Base-by-base conservation (phyloP, 78 protist species). In the Emiliania huxleyi region DNA sequence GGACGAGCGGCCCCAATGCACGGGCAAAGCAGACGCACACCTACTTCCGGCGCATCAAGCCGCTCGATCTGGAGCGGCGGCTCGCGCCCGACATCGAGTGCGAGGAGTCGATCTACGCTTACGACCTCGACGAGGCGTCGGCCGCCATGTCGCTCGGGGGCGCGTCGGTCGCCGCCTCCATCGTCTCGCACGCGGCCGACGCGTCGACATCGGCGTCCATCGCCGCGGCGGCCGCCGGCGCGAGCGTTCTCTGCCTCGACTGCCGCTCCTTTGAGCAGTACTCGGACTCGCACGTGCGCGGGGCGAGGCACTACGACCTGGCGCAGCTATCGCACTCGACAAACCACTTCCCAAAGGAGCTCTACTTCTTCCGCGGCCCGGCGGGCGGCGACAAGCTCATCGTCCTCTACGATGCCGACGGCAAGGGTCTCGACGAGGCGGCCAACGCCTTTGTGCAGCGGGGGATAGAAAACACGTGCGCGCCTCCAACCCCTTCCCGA, bases 401-500 rank as follows among this genome's bases (percentile, higher is more conserved):
- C n/a, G 88, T 77, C 48, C 1, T 91, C 25, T 71, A 42, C 88
- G 93, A 38, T 49, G 87, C 2, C 26, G 45, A 44, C 46, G 93
- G 83, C 40, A 15, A 29, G 35, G 0, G 25, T 23, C 77, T 75
- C 11, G 48, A 0, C 11, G 73, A 45, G 52, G n/a, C 49, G 38
- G 56, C 33, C 46, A 87, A 91, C 85, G 3, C 49, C 48, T 40
- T 77, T 18, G 87, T 77, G 26, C 25, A 77, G 87, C 38, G 42
- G 44, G 87, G 87, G 23, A 25, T 77, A 46, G 87, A 77, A n/a
- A 77, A 77, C 87, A 40, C 49, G 49, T n/a, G n/a, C n/a, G n/a
- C n/a, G n/a, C n/a, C n/a, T n/a, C n/a, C n/a, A n/a, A n/a, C n/a
- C n/a, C n/a, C n/a, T n/a, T n/a, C n/a, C n/a, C n/a, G n/a, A n/a